Conservation (phyloP, 2,329 filamentous ascomycete species). For the Aureobasidium zeae region DNA sequence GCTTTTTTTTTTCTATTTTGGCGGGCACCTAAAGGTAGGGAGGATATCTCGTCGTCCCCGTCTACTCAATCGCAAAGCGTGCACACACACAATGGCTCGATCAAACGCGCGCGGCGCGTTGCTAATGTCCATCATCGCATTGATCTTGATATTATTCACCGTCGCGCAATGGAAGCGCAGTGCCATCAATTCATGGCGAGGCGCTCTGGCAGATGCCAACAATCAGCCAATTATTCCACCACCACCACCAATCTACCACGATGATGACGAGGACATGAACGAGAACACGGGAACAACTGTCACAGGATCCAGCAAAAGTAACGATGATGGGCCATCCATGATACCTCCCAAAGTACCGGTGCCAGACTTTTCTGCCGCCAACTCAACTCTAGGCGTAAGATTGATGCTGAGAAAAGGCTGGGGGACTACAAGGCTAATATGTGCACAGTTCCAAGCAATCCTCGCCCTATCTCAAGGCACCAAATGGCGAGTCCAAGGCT, state of each 20-base stretch:
- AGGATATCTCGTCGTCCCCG: too few species aligned
- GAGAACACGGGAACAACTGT: background rate
- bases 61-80: too few species aligned
- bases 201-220: background rate
- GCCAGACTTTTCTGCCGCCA: constrained; percentile 12
- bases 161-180: constrained; percentile 9
- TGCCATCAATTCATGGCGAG: constrained; percentile 4
- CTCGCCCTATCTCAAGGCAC: constrained; percentile 27
- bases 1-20: too few species aligned
- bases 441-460: constrained; percentile 19
- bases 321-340: too few species aligned
- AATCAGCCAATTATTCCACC: background rate
- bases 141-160: background rate
- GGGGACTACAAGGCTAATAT: background rate
- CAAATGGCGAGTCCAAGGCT: constrained; percentile 31
- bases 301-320: too few species aligned
- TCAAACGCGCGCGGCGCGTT: constrained; percentile 3
- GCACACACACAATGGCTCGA: constrained; percentile 1
- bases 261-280: background rate
- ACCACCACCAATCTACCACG: background rate
- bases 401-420: background rate
- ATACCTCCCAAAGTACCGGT: too few species aligned
- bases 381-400: constrained; percentile 13
- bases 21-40: too few species aligned
- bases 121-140: background rate